phyloP scores from a whole-genome alignment of 2,329 filamentous ascomycete species.

The Chaetomiaceae sp. region DNA sequence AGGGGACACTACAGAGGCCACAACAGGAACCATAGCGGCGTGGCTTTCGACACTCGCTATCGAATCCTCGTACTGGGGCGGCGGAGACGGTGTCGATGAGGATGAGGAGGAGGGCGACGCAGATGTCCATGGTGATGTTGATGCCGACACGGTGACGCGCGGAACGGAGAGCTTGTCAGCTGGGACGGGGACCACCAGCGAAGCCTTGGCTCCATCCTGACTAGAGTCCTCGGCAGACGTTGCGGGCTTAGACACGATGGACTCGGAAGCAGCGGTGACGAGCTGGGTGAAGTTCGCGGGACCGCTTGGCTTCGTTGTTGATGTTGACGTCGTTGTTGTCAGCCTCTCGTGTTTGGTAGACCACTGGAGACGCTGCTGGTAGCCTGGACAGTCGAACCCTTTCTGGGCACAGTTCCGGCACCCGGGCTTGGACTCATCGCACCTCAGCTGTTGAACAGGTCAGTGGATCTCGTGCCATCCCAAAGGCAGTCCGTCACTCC shows the following conservation, averaged over 20 bases:
- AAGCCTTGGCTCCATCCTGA: background rate
- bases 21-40: constrained; percentile 5
- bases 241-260: constrained; percentile 19
- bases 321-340: constrained; percentile 14
- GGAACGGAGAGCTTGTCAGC: background rate
- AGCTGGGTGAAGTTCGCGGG: constrained; percentile 29
- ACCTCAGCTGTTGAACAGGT: constrained; percentile 25
- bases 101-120: constrained; percentile 12
- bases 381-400: constrained; percentile 28
- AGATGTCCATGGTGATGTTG: constrained; percentile 5
- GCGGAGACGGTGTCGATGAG: constrained; percentile 10
- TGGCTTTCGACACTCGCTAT: background rate
- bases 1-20: background rate
- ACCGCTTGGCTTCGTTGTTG: constrained; percentile 18
- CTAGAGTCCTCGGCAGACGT: background rate
- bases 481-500: background rate
- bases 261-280: constrained; percentile 28
- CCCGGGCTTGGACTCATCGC: constrained; percentile 28
- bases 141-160: constrained; percentile 4
- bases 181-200: background rate
- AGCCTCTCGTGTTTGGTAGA: constrained; percentile 29
- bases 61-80: constrained; percentile 11
- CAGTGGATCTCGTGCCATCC: constrained; percentile 3
- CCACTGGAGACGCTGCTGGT: constrained; percentile 30
- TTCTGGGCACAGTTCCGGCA: constrained; percentile 29